Evolutionary conservation across 208 protist species (phyloP).

Genomic region (Lotmaria passim): DNA sequence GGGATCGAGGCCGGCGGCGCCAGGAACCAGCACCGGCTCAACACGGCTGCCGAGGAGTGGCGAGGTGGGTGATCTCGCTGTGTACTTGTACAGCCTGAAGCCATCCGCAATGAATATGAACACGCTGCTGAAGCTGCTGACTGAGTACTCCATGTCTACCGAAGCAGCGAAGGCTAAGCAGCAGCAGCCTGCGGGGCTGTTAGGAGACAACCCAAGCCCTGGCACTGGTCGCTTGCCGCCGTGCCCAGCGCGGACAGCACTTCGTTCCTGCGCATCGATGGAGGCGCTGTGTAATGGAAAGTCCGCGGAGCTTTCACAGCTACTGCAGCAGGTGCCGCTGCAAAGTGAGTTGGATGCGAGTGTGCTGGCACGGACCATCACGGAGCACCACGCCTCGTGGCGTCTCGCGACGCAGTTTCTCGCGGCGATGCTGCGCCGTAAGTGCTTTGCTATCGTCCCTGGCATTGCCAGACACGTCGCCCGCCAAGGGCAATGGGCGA

Average conservation of each 20-base stretch:
- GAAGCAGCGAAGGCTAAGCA: not conserved
- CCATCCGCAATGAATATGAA: constrained; percentile 78
- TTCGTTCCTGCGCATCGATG: not conserved
- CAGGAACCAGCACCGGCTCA: not conserved
- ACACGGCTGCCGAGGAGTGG: not conserved
- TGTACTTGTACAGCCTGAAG: constrained; percentile 51
- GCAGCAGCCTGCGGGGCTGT: not conserved
- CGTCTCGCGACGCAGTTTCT: constrained; percentile 62
- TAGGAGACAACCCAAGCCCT: not conserved
- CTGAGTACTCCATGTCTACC: constrained; percentile 3
- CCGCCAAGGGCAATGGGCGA: constrained; percentile 49
- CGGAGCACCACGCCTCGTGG: constrained; percentile 61
- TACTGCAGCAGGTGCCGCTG: constrained; percentile 35
- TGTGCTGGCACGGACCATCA: constrained; percentile 72
- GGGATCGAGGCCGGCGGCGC: too few species aligned
- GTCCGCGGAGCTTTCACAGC: not conserved
- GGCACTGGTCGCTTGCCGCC: not conserved
- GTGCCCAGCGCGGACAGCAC: not conserved
- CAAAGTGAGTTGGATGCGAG: constrained; percentile 42
- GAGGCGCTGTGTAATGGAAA: constrained; percentile 13
- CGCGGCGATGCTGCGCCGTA: constrained; percentile 55
- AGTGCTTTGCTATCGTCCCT: constrained; percentile 59
- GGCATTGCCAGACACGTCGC: constrained; percentile 52
- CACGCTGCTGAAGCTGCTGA: constrained; percentile 55
- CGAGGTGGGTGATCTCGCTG: constrained; percentile 29